Evolutionary conservation across 495 filamentous ascomycete genomes (phyloP), one percentile per base, ranked within the genome.

Genomic region (Aspergillus homomorphus): DNA sequence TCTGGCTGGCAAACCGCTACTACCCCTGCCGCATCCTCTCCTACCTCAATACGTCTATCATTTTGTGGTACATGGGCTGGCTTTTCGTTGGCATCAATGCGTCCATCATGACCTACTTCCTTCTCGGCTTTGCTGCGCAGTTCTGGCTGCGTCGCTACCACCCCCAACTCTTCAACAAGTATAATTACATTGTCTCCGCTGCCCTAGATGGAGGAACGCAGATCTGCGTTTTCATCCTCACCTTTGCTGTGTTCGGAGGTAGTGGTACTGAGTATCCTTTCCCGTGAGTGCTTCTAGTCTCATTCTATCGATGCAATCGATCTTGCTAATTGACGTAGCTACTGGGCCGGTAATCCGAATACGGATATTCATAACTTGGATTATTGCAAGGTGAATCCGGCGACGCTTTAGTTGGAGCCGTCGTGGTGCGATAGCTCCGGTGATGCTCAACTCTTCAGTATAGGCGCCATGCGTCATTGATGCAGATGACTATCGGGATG

Each of bases 1-100:
- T 51, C 48, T 51, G 48, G 48, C 23, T 51, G 23, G 48, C 48
- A 16, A 10, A 51, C 48, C 23, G 23, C 23, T 18, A 18, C 48
- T 51, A 51, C 48, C 48, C 48, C 23, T 19, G 4, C 15, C 23
- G 23, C 24, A 51, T 51, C 48, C 30, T 51, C 24, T 51, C 48
- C 23, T 51, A 51, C 48, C 23, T 51, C 48, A 51, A 51, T 18
- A 51, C 48, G 15, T 51, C 48, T n/a, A 51, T 51, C 48, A 51
- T 51, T 18, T 23, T 51, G 15, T 51, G 48, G 48, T 51, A 51
- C 48, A 2, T 51, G 15, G 48, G 48, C 48, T 51, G 48, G 48
- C 23, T 51, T 15, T 51, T 51, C 23, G 48, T 51, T 8, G 48
- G 48, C 15, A 51, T 51, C 15, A 51, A 51, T 28, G 48, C 48